phyloP scores from a whole-genome alignment of 2,329 filamentous ascomycete species.

The Aspergillus sp. region DNA sequence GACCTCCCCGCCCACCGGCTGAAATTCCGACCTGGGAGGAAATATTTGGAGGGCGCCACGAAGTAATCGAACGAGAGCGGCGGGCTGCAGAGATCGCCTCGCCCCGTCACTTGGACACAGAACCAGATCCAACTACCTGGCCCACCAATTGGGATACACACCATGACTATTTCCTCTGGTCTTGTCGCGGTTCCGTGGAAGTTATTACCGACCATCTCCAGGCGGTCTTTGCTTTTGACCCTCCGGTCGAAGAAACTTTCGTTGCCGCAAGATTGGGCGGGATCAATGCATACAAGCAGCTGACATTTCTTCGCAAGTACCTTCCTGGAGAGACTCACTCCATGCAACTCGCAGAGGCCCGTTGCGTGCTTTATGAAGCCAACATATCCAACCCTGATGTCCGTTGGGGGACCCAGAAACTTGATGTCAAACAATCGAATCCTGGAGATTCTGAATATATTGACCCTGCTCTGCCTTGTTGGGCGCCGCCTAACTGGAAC shows the following conservation, averaged over 20 bases:
- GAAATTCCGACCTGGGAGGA: constrained; percentile 3
- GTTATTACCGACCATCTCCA: constrained; percentile 22
- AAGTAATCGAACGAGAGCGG: neutral
- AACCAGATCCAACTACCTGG: constrained; percentile 11
- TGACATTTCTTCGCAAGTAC: constrained; percentile 20
- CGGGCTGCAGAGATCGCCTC: constrained; percentile 11
- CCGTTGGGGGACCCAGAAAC: constrained; percentile 13
- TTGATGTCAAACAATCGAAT: constrained; percentile 15
- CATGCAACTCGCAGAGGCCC: constrained; percentile 22
- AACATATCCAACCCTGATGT: constrained; percentile 17
- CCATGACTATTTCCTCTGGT: constrained; percentile 23
- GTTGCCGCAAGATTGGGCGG: constrained; percentile 20
- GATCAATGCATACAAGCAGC: constrained; percentile 17
- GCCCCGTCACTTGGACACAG: constrained; percentile 13
- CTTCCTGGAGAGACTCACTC: constrained; percentile 23
- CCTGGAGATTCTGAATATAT: constrained; percentile 10
- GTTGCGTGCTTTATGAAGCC: constrained; percentile 19
- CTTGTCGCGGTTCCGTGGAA: constrained; percentile 20
- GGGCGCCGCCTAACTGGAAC: constrained; percentile 13
- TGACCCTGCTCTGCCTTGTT: constrained; percentile 13
- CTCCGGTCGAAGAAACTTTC: constrained; percentile 16
- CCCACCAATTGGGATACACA: constrained; percentile 13
- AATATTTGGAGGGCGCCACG: neutral
- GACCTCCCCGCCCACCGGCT: constrained; percentile 5
- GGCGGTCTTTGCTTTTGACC: constrained; percentile 19